A percentile compares a stretch with the other conserved stretches of the same genome.
phyloP scores from a whole-genome alignment of 495 filamentous ascomycete genomes.

The Aspergillus indologenus region DNA sequence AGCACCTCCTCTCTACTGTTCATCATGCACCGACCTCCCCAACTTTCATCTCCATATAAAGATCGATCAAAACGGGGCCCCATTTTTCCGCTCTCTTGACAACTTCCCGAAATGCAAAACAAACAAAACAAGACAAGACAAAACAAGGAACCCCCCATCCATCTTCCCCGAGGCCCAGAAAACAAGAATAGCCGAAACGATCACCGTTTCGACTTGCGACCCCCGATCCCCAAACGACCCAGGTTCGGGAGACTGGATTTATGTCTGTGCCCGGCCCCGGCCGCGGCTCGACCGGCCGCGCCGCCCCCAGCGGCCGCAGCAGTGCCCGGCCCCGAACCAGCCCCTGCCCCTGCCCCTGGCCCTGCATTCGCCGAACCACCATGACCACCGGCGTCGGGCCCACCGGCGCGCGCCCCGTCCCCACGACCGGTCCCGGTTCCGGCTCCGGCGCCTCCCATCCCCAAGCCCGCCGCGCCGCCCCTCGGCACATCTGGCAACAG shows the following conservation, averaged over 20 bases:
- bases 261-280: conserved; percentile 49
- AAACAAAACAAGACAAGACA: too few relatives aligned
- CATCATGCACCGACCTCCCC: too few relatives aligned
- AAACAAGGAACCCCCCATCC: too few relatives aligned
- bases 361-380: not conserved
- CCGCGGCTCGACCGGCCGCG: conserved; percentile 30
- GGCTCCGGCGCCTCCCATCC: conserved; percentile 39
- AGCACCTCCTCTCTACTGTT: too few relatives aligned
- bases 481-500: conserved; percentile 41
- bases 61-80: too few relatives aligned
- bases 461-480: conserved; percentile 12
- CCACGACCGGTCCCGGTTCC: conserved; percentile 25
- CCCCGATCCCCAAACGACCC: conserved; percentile 65
- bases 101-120: too few relatives aligned
- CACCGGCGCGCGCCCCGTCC: conserved; percentile 17
- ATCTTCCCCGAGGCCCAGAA: too few relatives aligned
- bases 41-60: too few relatives aligned
- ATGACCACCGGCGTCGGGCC: conserved; percentile 15
- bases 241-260: conserved; percentile 67
- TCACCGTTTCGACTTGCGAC: conserved; percentile 51
- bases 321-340: conserved; percentile 27
- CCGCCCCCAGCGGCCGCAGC: conserved; percentile 18
- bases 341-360: too few relatives aligned
- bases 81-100: too few relatives aligned
- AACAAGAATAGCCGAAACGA: not conserved